These are phyloP conservation scores for Podila verticillata DNA, from an alignment of 192 early-diverging fungal species.

Conservation along the genomic window DNA sequence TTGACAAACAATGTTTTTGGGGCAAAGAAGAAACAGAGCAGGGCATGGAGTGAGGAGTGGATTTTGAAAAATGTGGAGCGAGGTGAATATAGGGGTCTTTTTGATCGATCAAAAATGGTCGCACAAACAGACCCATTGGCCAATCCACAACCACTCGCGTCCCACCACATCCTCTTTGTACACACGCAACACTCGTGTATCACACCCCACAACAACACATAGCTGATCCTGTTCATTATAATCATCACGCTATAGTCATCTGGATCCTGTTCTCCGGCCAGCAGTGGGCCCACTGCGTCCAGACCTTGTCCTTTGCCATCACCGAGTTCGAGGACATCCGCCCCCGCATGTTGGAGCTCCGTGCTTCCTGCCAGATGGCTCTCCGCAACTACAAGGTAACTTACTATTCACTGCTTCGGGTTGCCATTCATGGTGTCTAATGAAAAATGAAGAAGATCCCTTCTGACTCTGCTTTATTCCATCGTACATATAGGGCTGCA, in stretches of 20 bases:
- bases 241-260: constrained; percentile 33
- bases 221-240: not conserved
- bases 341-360: constrained; percentile 63
- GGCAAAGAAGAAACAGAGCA: not conserved
- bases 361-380: constrained; percentile 62
- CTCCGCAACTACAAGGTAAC: constrained; percentile 54
- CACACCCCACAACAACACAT: no score
- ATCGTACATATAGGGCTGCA: constrained; percentile 43
- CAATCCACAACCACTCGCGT: no score
- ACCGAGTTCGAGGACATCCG: constrained; percentile 60
- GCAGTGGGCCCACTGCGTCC: constrained; percentile 66
- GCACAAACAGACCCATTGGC: no score
- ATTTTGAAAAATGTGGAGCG: no score
- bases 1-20: not conserved
- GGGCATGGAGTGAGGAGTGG: no score
- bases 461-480: constrained; percentile 22
- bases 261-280: constrained; percentile 68
- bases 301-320: constrained; percentile 65
- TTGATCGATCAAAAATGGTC: no score
- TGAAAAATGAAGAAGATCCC: constrained; percentile 42
- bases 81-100: no score
- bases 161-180: no score
- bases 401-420: constrained; percentile 36
- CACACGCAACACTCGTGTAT: no score
- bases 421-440: constrained; percentile 22